phyloP scores from a whole-genome alignment of 2,329 filamentous ascomycete genomes.

The Chaetomiaceae sp. region DNA sequence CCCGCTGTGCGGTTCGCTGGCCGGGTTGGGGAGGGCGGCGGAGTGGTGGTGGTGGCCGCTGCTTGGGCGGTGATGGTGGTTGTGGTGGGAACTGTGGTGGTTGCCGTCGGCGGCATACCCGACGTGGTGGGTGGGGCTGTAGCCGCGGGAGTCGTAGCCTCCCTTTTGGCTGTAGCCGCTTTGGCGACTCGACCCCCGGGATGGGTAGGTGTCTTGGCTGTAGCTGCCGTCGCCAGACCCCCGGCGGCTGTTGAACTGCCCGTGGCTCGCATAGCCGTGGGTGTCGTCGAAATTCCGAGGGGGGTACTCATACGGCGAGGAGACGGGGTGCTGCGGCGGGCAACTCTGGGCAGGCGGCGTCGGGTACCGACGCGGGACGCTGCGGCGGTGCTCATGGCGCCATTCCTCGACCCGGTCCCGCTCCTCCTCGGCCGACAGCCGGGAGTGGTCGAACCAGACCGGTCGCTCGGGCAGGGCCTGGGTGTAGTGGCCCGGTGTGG shows the following conservation, averaged over 20 bases:
- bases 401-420: neutral
- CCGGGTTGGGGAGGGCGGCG: too few species aligned
- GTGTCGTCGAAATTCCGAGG: too few species aligned
- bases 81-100: neutral
- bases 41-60: neutral
- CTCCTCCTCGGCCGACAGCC: neutral
- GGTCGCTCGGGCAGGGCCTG: neutral
- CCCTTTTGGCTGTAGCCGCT: neutral
- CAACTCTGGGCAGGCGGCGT: neutral
- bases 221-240: neutral
- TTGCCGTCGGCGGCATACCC: neutral
- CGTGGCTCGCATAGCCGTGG: neutral
- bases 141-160: neutral
- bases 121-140: too few species aligned
- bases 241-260: neutral
- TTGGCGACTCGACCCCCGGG: neutral
- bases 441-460: neutral
- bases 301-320: neutral
- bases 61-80: neutral
- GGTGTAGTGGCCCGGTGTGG: neutral
- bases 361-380: neutral
- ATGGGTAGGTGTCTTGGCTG: neutral
- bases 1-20: neutral
- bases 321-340: neutral
- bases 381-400: neutral